Percentiles rank a stretch among this genome's conserved stretches.
Conservation (phyloP, 2,329 filamentous ascomycete species). For the Uncinocarpus reesii region DNA sequence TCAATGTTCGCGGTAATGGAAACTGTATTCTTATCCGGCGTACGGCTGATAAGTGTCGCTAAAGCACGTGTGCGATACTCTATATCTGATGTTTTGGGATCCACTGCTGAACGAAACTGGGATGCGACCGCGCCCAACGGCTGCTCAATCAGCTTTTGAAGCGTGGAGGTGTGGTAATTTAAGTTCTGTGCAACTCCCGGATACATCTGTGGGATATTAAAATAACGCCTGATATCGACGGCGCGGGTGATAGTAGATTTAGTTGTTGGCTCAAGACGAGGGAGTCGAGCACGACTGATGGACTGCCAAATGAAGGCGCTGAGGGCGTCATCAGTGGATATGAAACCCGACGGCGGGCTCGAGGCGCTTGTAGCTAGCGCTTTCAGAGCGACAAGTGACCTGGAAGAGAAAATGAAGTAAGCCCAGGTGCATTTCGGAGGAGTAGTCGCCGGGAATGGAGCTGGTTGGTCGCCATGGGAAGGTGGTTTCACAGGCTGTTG, state of each 20-base stretch:
- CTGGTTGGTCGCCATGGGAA: not conserved
- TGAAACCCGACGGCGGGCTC: conserved; percentile 23
- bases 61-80: conserved; percentile 32
- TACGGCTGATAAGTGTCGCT: conserved; percentile 31
- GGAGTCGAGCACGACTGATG: conserved; percentile 34
- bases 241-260: conserved; percentile 38
- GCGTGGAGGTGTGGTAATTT: conserved; percentile 31
- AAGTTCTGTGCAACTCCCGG: conserved; percentile 42
- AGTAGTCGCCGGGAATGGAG: conserved; percentile 10
- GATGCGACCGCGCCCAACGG: conserved; percentile 32
- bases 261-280: conserved; percentile 23
- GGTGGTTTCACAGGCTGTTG: conserved; percentile 23
- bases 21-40: conserved; percentile 30
- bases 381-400: conserved; percentile 37
- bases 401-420: conserved; percentile 37
- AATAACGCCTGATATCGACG: conserved; percentile 39
- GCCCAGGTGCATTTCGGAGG: conserved; percentile 33
- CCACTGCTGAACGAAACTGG: conserved; percentile 33
- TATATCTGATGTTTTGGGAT: conserved; percentile 30
- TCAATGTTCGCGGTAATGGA: conserved; percentile 31
- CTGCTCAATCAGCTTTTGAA: conserved; percentile 24
- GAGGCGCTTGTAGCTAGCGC: conserved; percentile 23
- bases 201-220: conserved; percentile 38
- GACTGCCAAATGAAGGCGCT: conserved; percentile 44
- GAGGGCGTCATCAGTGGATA: conserved; percentile 48